Evolutionary conservation across 208 protist species (phyloP).

Genomic region (Angomonas ambiguus): DNA sequence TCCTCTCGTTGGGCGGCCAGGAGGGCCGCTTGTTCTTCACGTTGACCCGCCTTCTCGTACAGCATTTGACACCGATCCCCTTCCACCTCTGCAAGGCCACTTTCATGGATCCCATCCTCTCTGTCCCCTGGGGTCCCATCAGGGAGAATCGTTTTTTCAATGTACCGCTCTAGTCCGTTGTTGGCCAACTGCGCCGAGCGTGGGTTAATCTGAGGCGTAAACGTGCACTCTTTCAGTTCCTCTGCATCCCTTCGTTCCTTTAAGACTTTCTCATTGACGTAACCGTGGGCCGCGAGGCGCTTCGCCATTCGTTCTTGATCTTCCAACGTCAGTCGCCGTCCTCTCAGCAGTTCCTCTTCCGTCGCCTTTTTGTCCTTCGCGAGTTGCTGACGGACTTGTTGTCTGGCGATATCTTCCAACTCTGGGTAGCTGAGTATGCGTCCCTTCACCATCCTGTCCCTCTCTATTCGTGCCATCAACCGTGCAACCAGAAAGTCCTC

Average conservation of each 20-base stretch:
- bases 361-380: conserved; percentile 20
- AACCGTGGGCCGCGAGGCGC: conserved; percentile 43
- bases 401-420: conserved; percentile 26
- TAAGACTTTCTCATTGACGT: conserved; percentile 32
- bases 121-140: conserved; percentile 6
- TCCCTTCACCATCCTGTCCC: conserved; percentile 8
- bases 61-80: conserved; percentile 38
- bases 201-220: conserved; percentile 38
- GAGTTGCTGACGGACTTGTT: conserved; percentile 35
- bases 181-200: conserved; percentile 1
- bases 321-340: conserved; percentile 20
- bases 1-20: conserved; percentile 36
- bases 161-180: no score
- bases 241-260: conserved; percentile 18
- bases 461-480: conserved; percentile 38
- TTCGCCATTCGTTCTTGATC: conserved; percentile 31
- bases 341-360: conserved; percentile 30
- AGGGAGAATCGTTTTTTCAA: not conserved
- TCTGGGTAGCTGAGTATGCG: conserved; percentile 13
- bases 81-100: conserved; percentile 5
- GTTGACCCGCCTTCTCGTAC: conserved; percentile 35
- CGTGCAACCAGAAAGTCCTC: conserved; percentile 55
- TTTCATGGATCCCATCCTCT: not conserved
- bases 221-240: conserved; percentile 47
- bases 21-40: conserved; percentile 16